Evolutionary conservation across 306 rosid species (phyloP).

Genomic region (Sphenostylis stenocarpa): DNA sequence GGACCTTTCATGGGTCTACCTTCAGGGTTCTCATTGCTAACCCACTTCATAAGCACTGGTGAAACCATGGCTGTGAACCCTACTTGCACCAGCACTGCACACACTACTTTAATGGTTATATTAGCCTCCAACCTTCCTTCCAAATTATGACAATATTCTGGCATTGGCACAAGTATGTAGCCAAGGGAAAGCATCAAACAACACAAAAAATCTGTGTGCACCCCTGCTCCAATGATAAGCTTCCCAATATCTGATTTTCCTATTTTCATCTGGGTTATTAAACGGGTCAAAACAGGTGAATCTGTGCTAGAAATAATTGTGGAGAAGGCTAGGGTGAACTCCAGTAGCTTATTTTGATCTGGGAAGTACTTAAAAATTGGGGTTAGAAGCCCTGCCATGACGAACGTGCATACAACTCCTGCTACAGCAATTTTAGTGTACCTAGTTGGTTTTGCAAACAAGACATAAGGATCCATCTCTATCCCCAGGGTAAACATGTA

Average conservation of each 20-base stretch:
- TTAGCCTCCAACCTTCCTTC: background rate
- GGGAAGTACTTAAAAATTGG: conserved; percentile 44
- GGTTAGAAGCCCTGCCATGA: conserved; percentile 37
- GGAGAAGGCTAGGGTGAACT: conserved; percentile 56
- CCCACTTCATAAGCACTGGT: conserved; percentile 74
- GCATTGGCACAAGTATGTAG: conserved; percentile 45
- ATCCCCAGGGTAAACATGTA: conserved; percentile 87
- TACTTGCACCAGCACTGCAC: conserved; percentile 40
- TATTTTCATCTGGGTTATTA: conserved; percentile 64
- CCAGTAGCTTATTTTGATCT: conserved; percentile 13
- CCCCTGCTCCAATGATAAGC: conserved; percentile 68
- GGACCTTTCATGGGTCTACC: conserved; percentile 83
- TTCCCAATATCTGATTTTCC: conserved; percentile 83
- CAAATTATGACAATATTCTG: background rate
- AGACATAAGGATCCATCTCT: conserved; percentile 72
- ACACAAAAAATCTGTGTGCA: conserved; percentile 70
- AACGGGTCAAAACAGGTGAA: conserved; percentile 77
- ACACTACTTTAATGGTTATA: conserved; percentile 31
- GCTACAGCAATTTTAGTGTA: conserved; percentile 62
- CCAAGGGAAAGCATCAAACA: conserved; percentile 62
- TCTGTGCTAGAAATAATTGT: conserved; percentile 59
- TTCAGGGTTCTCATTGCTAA: conserved; percentile 78
- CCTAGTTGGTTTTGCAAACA: conserved; percentile 48
- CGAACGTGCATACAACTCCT: conserved; percentile 58
- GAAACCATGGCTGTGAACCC: conserved; percentile 49